phyloP scores from a whole-genome alignment of 495 filamentous ascomycete species.

The Penicilliopsis zonata region DNA sequence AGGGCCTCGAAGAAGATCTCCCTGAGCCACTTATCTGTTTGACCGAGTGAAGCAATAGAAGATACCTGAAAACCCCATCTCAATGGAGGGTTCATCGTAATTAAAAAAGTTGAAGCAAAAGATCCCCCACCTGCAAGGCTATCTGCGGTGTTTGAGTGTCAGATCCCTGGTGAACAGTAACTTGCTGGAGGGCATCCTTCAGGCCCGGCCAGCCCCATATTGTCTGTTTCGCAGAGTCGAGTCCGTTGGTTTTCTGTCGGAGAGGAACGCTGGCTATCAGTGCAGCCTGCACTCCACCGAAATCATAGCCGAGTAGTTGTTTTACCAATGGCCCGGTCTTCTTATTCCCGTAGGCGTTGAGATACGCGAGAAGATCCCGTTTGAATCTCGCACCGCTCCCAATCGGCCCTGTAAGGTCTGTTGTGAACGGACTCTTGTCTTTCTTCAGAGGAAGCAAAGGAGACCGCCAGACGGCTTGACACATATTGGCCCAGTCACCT shows the following conservation, averaged over 20 bases:
- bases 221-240: constrained; percentile 30
- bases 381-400: constrained; percentile 66
- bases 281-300: constrained; percentile 54
- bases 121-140: constrained; percentile 43
- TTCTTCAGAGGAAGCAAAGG: constrained; percentile 49
- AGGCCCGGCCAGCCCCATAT: constrained; percentile 68
- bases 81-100: too few relatives aligned
- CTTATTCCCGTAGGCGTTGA: constrained; percentile 50
- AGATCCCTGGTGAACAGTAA: constrained; percentile 20
- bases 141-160: constrained; percentile 37
- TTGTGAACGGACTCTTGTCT: constrained; percentile 1
- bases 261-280: constrained; percentile 70
- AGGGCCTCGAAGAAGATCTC: constrained; percentile 51
- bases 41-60: constrained; percentile 71
- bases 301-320: constrained; percentile 54
- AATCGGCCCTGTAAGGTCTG: constrained; percentile 11
- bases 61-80: constrained; percentile 40
- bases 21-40: constrained; percentile 62
- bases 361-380: constrained; percentile 59
- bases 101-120: not conserved
- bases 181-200: constrained; percentile 40
- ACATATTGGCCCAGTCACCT: constrained; percentile 80
- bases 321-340: constrained; percentile 40
- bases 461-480: constrained; percentile 72
- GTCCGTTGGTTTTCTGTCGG: constrained; percentile 32